Evolutionary conservation across 2,329 filamentous ascomycete genomes (phyloP).

Genomic region (Aspergillus intermedius): DNA sequence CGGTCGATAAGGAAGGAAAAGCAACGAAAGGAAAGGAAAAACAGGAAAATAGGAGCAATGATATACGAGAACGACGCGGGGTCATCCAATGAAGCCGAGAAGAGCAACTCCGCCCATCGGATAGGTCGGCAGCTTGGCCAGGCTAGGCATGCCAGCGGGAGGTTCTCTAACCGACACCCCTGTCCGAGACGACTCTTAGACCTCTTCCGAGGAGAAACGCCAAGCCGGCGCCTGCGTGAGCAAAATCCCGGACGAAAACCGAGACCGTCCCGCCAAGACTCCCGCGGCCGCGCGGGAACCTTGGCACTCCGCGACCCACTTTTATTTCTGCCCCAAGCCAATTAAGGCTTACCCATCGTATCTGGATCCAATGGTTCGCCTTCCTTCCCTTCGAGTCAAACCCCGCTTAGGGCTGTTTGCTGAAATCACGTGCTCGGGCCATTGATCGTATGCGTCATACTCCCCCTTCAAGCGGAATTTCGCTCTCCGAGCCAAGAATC

Average conservation of each 20-base stretch:
- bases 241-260: background rate
- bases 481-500: background rate
- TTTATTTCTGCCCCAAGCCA: constrained; percentile 5
- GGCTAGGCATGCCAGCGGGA: background rate
- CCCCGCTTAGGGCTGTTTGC: too few relatives aligned
- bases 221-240: constrained; percentile 7
- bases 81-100: background rate
- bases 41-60: constrained; percentile 5
- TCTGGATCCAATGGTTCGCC: background rate
- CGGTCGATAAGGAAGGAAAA: background rate
- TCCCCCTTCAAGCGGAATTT: too few relatives aligned
- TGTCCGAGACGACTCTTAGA: constrained; percentile 1
- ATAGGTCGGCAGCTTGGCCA: constrained; percentile 8
- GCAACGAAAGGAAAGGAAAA: constrained; percentile 1
- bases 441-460: too few relatives aligned
- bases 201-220: constrained; percentile 6
- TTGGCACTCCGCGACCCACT: constrained; percentile 15
- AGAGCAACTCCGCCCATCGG: constrained; percentile 3
- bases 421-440: too few relatives aligned
- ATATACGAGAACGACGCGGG: constrained; percentile 3
- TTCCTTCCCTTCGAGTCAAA: too few relatives aligned
- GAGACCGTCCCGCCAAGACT: constrained; percentile 12
- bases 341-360: background rate
- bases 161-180: background rate
- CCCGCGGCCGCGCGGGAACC: constrained; percentile 10